Evolutionary conservation across 148 eudicot species (phyloP).

Genomic region (Rhododendron williamsianum): DNA sequence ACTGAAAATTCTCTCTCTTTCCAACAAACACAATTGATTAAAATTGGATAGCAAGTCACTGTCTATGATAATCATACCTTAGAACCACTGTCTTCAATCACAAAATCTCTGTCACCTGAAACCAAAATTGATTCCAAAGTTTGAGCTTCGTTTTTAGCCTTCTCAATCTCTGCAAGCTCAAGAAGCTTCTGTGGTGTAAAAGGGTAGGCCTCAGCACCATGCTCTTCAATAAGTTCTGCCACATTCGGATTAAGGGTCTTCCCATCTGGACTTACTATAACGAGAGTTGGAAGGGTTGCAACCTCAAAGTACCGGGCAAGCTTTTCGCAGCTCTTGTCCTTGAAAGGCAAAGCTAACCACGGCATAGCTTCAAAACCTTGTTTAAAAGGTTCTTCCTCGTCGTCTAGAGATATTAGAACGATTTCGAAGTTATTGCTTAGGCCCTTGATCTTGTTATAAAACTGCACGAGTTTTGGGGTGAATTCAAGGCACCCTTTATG

Average conservation of each 20-base stretch:
- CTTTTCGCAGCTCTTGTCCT: constrained; percentile 51
- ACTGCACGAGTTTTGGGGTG: constrained; percentile 37
- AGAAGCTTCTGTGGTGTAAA: constrained; percentile 62
- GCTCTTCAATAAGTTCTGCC: constrained; percentile 51
- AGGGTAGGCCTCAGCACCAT: constrained; percentile 64
- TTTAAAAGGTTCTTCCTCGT: constrained; percentile 49
- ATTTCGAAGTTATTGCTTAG: constrained; percentile 56
- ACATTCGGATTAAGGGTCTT: constrained; percentile 62
- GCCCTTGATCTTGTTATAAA: constrained; percentile 45
- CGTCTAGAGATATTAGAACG: constrained; percentile 63
- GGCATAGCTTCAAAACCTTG: constrained; percentile 39
- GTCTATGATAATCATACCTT: constrained; percentile 37
- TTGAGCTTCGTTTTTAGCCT: constrained; percentile 50
- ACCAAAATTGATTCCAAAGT: constrained; percentile 76
- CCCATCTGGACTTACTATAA: constrained; percentile 68
- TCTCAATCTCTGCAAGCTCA: constrained; percentile 65
- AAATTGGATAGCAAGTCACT: neutral
- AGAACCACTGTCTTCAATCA: constrained; percentile 48
- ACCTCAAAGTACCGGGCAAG: constrained; percentile 65
- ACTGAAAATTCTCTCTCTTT: neutral
- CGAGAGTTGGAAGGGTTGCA: constrained; percentile 51
- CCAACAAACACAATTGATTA: neutral
- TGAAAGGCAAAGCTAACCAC: constrained; percentile 66
- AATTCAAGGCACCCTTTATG: constrained; percentile 39
- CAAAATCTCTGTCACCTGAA: constrained; percentile 49